phyloP scores from a whole-genome alignment of 805 yeast genomes.

The Cyberlindnera americana region DNA sequence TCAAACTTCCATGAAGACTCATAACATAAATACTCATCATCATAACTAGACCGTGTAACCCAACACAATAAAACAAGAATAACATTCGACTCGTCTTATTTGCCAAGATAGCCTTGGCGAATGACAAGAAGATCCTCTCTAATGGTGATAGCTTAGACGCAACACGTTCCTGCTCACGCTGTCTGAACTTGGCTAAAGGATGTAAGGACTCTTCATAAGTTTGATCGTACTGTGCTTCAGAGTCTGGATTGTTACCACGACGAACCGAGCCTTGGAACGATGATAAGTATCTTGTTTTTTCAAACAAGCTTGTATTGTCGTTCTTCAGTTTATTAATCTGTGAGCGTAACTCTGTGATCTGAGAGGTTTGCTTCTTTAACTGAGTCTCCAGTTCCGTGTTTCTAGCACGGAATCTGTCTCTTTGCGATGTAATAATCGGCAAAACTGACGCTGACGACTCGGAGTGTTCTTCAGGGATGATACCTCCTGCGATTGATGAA shows the following conservation, averaged over 20 bases:
- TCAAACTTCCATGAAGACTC: slow-evolving; percentile 35
- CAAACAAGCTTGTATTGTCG: slow-evolving; percentile 79
- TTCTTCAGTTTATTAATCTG: slow-evolving; percentile 61
- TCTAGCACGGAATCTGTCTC: slow-evolving; percentile 87
- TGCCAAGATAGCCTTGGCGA: slow-evolving; percentile 72
- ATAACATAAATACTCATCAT: slow-evolving; percentile 54
- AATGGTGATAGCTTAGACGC: slow-evolving; percentile 67
- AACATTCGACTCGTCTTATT: slow-evolving; percentile 68
- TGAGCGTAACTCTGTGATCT: slow-evolving; percentile 56
- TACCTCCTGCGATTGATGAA: slow-evolving; percentile 46
- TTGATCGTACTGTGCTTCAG: slow-evolving; percentile 53
- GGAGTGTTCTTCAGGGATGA: slow-evolving; percentile 30
- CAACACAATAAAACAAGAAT: slow-evolving; percentile 69
- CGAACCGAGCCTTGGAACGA: slow-evolving; percentile 36
- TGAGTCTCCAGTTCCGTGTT: slow-evolving; percentile 84
- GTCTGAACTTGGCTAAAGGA: slow-evolving; percentile 79
- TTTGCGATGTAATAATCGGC: slow-evolving; percentile 88
- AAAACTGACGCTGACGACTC: slow-evolving; percentile 50
- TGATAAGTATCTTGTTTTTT: slow-evolving; percentile 65
- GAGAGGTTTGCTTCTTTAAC: slow-evolving; percentile 51
- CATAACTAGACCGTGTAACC: slow-evolving; percentile 73
- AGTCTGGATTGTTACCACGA: slow-evolving; percentile 13
- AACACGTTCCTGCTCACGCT: slow-evolving; percentile 72
- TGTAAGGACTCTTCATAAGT: slow-evolving; percentile 75
- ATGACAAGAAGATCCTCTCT: slow-evolving; percentile 71